These are phyloP conservation scores for Fraxinus floribunda DNA, from an alignment of 305 asterid genomes.

Conservation along the genomic window DNA sequence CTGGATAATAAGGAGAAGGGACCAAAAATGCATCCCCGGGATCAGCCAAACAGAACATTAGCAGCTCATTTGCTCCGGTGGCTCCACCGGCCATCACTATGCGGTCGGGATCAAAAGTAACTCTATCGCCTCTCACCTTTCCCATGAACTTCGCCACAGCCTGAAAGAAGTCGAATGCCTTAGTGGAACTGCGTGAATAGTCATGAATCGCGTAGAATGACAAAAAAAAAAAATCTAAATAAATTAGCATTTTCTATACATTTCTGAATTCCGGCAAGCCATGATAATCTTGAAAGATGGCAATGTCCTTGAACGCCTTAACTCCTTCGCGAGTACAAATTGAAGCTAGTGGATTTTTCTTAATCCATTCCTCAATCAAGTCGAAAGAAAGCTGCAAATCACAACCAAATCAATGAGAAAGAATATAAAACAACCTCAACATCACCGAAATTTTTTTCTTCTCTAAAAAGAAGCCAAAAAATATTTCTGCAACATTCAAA, in stretches of 20 bases:
- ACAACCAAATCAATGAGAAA: not conserved
- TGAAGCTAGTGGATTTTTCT: slow-evolving; percentile 59
- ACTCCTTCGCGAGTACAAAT: slow-evolving; percentile 65
- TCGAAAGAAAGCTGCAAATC: slow-evolving; percentile 52
- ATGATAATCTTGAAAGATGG: slow-evolving; percentile 79
- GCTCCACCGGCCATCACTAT: slow-evolving; percentile 84
- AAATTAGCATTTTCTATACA: slow-evolving; percentile 25
- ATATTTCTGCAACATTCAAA: not conserved
- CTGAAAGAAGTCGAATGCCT: slow-evolving; percentile 24
- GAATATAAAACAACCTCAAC: not conserved
- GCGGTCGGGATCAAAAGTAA: slow-evolving; percentile 55
- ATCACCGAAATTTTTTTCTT: not conserved
- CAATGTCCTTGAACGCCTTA: slow-evolving; percentile 49
- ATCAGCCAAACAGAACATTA: slow-evolving; percentile 66
- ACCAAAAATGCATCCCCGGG: slow-evolving; percentile 67
- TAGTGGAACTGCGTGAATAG: not conserved
- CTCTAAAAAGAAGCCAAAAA: not conserved
- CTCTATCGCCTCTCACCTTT: slow-evolving; percentile 54
- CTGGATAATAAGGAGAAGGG: slow-evolving; percentile 81
- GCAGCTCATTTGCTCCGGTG: slow-evolving; percentile 66
- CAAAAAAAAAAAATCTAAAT: not conserved
- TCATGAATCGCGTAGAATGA: not conserved
- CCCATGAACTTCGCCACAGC: slow-evolving; percentile 70
- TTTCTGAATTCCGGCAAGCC: slow-evolving; percentile 70
- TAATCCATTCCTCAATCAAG: slow-evolving; percentile 62